Conservation (phyloP, 192 early-diverging fungal genomes). For the Coemansia sp. region DNA sequence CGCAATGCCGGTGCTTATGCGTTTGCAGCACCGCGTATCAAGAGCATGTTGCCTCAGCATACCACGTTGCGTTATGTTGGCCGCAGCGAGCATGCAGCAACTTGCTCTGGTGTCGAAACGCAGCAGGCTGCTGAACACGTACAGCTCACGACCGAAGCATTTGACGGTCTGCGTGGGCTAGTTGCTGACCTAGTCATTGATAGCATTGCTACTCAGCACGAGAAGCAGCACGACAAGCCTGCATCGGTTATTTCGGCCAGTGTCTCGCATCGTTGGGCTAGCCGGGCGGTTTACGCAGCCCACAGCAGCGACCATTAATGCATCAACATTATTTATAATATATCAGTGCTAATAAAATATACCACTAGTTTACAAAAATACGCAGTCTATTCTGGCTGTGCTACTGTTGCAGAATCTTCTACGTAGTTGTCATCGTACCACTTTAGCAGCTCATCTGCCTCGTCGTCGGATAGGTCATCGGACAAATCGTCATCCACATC, state of each 20-base stretch:
- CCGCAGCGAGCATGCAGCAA: conserved; percentile 68
- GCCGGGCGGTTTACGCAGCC: conserved; percentile 34
- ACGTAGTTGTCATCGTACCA: conserved; percentile 50
- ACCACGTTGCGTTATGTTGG: conserved; percentile 71
- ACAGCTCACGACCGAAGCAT: conserved; percentile 56
- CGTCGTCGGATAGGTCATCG: conserved; percentile 33
- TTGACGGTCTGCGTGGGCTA: conserved; percentile 50
- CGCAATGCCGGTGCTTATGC: conserved; percentile 90
- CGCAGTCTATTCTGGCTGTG: neutral
- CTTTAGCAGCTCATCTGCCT: conserved; percentile 50
- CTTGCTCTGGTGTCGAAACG: conserved; percentile 73
- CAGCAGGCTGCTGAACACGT: conserved; percentile 69
- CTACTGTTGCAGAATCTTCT: neutral
- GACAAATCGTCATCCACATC: conserved; percentile 15
- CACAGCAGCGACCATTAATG: conserved; percentile 48
- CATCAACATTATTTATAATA: neutral
- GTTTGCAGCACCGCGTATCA: conserved; percentile 82
- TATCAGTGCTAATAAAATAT: conserved; percentile 7
- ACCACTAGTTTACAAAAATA: neutral
- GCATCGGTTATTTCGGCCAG: conserved; percentile 35
- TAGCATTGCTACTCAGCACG: conserved; percentile 26
- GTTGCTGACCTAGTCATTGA: conserved; percentile 47
- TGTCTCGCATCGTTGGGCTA: conserved; percentile 45
- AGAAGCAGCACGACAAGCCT: conserved; percentile 15
- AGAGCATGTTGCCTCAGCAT: conserved; percentile 64